These are phyloP conservation scores for Herpetomonas samuelpessoai DNA, from an alignment of 208 protist genomes.

Conservation along the genomic window DNA sequence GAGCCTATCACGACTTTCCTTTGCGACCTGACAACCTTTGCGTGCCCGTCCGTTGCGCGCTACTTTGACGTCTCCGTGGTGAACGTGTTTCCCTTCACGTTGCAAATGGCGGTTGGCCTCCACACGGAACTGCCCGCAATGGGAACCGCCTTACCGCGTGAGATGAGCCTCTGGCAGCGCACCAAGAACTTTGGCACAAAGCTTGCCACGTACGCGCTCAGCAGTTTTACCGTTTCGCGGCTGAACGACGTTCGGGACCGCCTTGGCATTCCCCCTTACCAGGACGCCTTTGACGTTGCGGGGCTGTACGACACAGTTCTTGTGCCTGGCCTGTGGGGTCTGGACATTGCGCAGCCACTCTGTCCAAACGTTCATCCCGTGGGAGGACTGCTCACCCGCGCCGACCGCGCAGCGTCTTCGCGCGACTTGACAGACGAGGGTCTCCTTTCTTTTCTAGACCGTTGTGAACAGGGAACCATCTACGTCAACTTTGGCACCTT, in stretches of 20 bases:
- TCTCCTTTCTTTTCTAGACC: slow-evolving; percentile 32
- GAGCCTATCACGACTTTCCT: slow-evolving; percentile 43
- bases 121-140: slow-evolving; percentile 31
- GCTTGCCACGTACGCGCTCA: slow-evolving; percentile 6
- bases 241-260: slow-evolving; percentile 23
- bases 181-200: slow-evolving; percentile 25
- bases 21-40: slow-evolving; percentile 41
- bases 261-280: slow-evolving; percentile 18
- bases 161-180: slow-evolving; percentile 24
- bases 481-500: slow-evolving; percentile 60
- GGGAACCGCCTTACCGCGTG: slow-evolving; percentile 31
- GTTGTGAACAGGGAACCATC: slow-evolving; percentile 30
- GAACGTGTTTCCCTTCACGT: slow-evolving; percentile 38
- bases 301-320: slow-evolving; percentile 45
- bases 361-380: slow-evolving; percentile 53
- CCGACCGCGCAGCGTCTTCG: slow-evolving; percentile 17
- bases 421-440: slow-evolving; percentile 10
- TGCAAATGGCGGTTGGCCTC: slow-evolving; percentile 30
- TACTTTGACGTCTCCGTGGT: slow-evolving; percentile 29
- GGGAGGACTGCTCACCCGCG: slow-evolving; percentile 32
- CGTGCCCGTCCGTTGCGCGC: slow-evolving; percentile 24
- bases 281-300: slow-evolving; percentile 28
- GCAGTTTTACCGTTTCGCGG: slow-evolving; percentile 7
- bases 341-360: slow-evolving; percentile 46
- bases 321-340: slow-evolving; percentile 36